phyloP scores from a whole-genome alignment of 2,329 filamentous ascomycete species.

The Pseudomassariella vexata region DNA sequence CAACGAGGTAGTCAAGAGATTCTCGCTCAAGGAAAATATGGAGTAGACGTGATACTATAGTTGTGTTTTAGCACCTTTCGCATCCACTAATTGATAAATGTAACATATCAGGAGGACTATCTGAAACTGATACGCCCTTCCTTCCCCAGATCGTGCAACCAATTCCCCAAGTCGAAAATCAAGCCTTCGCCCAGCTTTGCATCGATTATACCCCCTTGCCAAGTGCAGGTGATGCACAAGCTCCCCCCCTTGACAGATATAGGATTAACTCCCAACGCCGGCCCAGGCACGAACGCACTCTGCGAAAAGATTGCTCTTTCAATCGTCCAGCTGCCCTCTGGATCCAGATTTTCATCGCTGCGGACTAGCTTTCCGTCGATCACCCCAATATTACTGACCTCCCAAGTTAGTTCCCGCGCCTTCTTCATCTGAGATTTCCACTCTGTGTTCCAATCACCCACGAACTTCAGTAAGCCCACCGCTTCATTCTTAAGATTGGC shows the following conservation, averaged over 20 bases:
- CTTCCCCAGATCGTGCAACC: slow-evolving; percentile 2
- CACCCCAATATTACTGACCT: slow-evolving; percentile 21
- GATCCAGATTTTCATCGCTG: not conserved
- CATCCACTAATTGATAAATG: no score
- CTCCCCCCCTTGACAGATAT: slow-evolving; percentile 6
- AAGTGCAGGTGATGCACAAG: slow-evolving; percentile 3
- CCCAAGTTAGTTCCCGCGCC: slow-evolving; percentile 15
- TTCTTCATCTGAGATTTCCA: slow-evolving; percentile 1
- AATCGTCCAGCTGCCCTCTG: slow-evolving; percentile 13
- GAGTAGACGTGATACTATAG: not conserved
- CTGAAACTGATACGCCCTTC: not conserved
- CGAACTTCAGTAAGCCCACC: slow-evolving; percentile 16
- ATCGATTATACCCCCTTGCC: slow-evolving; percentile 4
- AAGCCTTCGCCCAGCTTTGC: slow-evolving; percentile 2
- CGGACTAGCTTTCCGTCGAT: slow-evolving; percentile 12
- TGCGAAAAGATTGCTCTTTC: slow-evolving; percentile 10
- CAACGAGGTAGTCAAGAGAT: slow-evolving; percentile 15
- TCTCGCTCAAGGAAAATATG: slow-evolving; percentile 9
- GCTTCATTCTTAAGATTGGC: slow-evolving; percentile 17
- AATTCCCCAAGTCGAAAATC: slow-evolving; percentile 2
- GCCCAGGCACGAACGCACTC: slow-evolving; percentile 1
- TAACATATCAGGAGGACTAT: no score
- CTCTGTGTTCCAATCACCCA: slow-evolving; percentile 17
- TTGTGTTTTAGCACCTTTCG: not conserved
- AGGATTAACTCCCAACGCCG: slow-evolving; percentile 1